Evolutionary conservation across 2,329 filamentous ascomycete genomes (phyloP).

Genomic region (Neocucurbitaria cava): DNA sequence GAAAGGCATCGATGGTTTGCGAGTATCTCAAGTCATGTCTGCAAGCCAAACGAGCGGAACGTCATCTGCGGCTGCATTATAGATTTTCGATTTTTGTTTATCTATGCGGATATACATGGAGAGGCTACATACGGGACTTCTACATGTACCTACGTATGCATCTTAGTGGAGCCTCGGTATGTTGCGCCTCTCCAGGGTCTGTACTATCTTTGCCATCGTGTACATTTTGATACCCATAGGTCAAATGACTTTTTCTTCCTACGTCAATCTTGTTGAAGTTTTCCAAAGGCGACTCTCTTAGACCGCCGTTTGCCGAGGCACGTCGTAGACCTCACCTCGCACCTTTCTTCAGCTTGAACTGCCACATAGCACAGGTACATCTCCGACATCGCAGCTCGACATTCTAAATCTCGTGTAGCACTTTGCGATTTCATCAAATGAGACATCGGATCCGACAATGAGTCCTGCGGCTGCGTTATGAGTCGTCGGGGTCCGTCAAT

Average conservation of each 20-base stretch:
- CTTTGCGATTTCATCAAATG: neutral
- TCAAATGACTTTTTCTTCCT: slow-evolving; percentile 27
- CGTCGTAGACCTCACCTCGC: neutral
- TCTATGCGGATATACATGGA: slow-evolving; percentile 35
- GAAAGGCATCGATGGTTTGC: slow-evolving; percentile 38
- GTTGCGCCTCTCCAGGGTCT: slow-evolving; percentile 5
- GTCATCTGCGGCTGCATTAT: slow-evolving; percentile 7
- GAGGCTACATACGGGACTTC: slow-evolving; percentile 29
- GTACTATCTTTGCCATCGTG: slow-evolving; percentile 13
- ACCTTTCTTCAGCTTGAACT: neutral
- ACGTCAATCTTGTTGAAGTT: slow-evolving; percentile 18
- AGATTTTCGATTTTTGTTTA: slow-evolving; percentile 3
- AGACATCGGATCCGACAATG: slow-evolving; percentile 8
- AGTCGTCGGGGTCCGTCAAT: slow-evolving; percentile 18
- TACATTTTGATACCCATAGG: slow-evolving; percentile 22
- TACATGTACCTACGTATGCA: slow-evolving; percentile 16
- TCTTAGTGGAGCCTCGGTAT: slow-evolving; percentile 10
- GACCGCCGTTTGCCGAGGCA: slow-evolving; percentile 30
- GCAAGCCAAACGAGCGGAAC: slow-evolving; percentile 3
- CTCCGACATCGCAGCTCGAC: slow-evolving; percentile 7
- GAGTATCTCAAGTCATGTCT: slow-evolving; percentile 7
- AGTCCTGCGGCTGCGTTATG: slow-evolving; percentile 18
- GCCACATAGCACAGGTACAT: neutral
- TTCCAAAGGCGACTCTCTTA: slow-evolving; percentile 16
- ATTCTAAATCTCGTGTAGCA: neutral